Evolutionary conservation across 805 yeast genomes (phyloP).

Genomic region (Barnettozyma sucrosica): DNA sequence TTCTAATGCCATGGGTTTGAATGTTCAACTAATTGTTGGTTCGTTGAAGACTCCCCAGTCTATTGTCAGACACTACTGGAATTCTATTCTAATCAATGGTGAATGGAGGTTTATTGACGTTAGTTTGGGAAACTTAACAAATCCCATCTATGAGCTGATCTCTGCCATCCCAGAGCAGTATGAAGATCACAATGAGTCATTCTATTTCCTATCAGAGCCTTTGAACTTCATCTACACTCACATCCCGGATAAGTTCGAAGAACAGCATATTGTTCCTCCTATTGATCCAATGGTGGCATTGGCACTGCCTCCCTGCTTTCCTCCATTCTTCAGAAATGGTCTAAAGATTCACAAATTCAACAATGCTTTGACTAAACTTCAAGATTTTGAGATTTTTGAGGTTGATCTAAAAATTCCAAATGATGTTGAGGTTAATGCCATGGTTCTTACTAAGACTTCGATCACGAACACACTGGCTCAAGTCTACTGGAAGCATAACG

Average conservation of each 20-base stretch:
- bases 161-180: conserved; percentile 22
- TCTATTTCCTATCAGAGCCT: conserved; percentile 78
- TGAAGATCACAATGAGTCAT: conserved; percentile 34
- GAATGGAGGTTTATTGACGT: conserved; percentile 81
- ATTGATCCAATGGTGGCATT: conserved; percentile 72
- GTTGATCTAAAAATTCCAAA: conserved; percentile 66
- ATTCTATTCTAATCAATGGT: conserved; percentile 66
- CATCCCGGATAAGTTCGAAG: conserved; percentile 69
- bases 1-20: conserved; percentile 62
- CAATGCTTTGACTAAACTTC: conserved; percentile 66
- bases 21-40: conserved; percentile 75
- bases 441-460: conserved; percentile 41
- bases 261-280: conserved; percentile 85
- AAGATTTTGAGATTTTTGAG: conserved; percentile 75
- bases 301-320: conserved; percentile 80
- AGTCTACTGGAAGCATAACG: conserved; percentile 59
- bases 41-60: conserved; percentile 76
- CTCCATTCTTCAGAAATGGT: conserved; percentile 61
- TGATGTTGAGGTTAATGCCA: conserved; percentile 61
- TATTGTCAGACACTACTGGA: conserved; percentile 81
- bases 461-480: conserved; percentile 65
- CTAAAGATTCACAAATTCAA: conserved; percentile 63
- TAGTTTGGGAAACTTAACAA: conserved; percentile 52
- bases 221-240: conserved; percentile 74
- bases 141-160: conserved; percentile 41